Evolutionary conservation across 164 flowering plant species (phyloP).

Genomic region (Berberis thunbergii): DNA sequence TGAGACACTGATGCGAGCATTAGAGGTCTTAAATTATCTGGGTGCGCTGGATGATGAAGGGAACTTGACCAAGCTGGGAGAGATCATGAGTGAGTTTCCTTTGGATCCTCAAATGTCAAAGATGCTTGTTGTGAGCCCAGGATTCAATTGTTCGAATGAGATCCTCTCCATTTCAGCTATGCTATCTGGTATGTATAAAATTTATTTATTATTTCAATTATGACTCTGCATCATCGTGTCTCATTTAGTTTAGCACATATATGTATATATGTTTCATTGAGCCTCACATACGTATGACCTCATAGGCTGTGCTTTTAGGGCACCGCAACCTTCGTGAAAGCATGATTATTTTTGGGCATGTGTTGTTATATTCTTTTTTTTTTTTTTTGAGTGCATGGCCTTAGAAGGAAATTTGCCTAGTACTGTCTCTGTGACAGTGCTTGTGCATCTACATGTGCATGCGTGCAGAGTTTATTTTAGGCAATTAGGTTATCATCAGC

Average conservation of each 20-base stretch:
- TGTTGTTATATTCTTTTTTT: too few species aligned
- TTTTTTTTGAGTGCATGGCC: too few species aligned
- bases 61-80: slow-evolving; percentile 81
- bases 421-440: too few species aligned
- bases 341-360: too few species aligned
- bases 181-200: slow-evolving; percentile 69
- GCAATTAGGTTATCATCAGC: slow-evolving; percentile 84
- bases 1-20: slow-evolving; percentile 88
- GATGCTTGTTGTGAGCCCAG: slow-evolving; percentile 93
- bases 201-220: background rate
- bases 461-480: slow-evolving; percentile 10
- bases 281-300: background rate
- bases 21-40: slow-evolving; percentile 83
- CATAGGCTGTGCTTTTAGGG: background rate
- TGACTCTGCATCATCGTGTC: background rate
- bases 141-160: slow-evolving; percentile 92
- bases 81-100: slow-evolving; percentile 92
- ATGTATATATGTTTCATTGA: background rate
- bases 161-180: slow-evolving; percentile 85
- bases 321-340: too few species aligned
- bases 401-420: too few species aligned
- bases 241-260: background rate
- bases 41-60: slow-evolving; percentile 97
- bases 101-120: slow-evolving; percentile 96
- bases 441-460: too few species aligned